Evolutionary conservation across 2,329 filamentous ascomycete species (phyloP).

Genomic region (Fusarium tanahbumbuense): DNA sequence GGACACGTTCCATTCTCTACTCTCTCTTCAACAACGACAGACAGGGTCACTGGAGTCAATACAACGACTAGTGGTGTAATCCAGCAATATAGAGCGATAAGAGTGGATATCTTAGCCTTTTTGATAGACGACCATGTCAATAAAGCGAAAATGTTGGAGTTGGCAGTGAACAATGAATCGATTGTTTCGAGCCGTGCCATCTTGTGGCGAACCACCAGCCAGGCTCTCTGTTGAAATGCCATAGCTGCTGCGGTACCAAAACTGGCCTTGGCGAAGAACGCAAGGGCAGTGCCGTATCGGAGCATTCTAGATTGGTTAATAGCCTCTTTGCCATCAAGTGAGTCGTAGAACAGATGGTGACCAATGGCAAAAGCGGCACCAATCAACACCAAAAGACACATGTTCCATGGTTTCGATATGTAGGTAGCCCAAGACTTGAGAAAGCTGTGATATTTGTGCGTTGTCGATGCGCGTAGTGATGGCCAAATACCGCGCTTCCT

Average conservation of each 20-base stretch:
- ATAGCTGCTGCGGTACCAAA: neutral
- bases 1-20: neutral
- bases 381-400: neutral
- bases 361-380: neutral
- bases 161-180: slow-evolving; percentile 17
- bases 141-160: neutral
- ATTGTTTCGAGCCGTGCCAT: neutral
- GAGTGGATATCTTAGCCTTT: neutral
- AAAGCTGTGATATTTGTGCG: too few species aligned
- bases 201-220: neutral
- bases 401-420: neutral
- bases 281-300: slow-evolving; percentile 7
- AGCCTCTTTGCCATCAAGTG: neutral
- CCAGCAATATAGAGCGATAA: slow-evolving; percentile 19
- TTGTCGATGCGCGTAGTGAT: too few species aligned
- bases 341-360: slow-evolving; percentile 10
- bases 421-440: neutral
- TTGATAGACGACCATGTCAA: neutral
- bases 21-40: neutral
- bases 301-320: neutral
- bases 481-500: too few species aligned
- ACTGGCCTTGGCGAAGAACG: slow-evolving; percentile 10
- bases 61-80: neutral
- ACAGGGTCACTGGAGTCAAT: neutral
- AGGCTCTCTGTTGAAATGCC: slow-evolving; percentile 1